Evolutionary conservation across 2,329 filamentous ascomycete genomes (phyloP), one percentile per base, ranked within the genome.

Genomic region (Fusarium sublunatum): DNA sequence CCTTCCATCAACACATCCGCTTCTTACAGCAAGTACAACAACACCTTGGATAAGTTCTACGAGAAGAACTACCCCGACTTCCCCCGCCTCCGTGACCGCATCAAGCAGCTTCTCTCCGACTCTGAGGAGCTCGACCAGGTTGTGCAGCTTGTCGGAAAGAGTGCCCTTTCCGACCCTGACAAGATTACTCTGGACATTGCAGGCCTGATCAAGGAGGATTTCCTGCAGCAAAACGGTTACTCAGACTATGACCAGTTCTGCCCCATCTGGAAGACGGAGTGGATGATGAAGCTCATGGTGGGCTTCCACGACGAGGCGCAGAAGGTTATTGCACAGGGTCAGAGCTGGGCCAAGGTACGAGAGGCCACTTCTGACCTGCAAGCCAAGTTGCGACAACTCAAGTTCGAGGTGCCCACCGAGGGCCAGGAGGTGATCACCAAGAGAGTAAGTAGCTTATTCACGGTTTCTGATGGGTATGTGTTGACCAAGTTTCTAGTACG

Each of bases 281-380:
- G 95, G 90, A 98, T 99, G 95, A 99, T 99, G 95, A 97, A 96
- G 86, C 90, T 92, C 65, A 98, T 99, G 88, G 91, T 99, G 84
- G 91, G 90, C 56, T 99, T 94, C 86, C 92, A 97, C 76, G 96
- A 99, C 73, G 95, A 99, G 83, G 89, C 92, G 24, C 94, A 98
- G 78, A 98, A 97, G 86, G 93, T 92, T 7, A 86, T 99, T 74
- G 85, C 91, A 6, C 92, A 97, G 78, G 95, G 95, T 60, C 91
- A 94, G 79, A 90, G 82, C 79, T 99, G 95, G 95, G 82, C 83
- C 75, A 97, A 96, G 86, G 90, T 99, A 52, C 88, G 94, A 69
- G 95, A 99, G 72, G 88, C 91, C 31, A 99, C 95, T 11, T 82
- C 85, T 54, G 94, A 97, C 24, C 88, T 98, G 69, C 93, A 97